A percentile compares a stretch with the other conserved stretches of the same genome.
Evolutionary conservation across 2,329 filamentous ascomycete genomes (phyloP).

Genomic region (Colletotrichum zoysiae): DNA sequence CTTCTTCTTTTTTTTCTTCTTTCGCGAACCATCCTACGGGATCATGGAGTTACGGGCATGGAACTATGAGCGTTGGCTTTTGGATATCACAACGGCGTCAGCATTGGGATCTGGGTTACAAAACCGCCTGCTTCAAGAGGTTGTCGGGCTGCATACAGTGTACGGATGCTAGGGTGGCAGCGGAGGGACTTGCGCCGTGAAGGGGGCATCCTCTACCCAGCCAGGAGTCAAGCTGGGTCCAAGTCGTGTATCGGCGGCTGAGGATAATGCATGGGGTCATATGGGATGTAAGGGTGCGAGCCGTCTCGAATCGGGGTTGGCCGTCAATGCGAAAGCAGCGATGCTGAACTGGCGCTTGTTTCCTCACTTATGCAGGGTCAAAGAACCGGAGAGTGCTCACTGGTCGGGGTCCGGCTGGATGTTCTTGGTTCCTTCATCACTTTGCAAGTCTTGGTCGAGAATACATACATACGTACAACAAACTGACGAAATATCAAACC

Average conservation of each 20-base stretch:
- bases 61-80: constrained; percentile 38
- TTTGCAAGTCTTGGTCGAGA: constrained; percentile 26
- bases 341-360: constrained; percentile 25
- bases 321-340: neutral
- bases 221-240: neutral
- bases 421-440: constrained; percentile 27
- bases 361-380: constrained; percentile 24
- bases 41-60: constrained; percentile 39
- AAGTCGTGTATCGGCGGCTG: neutral
- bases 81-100: constrained; percentile 34
- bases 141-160: constrained; percentile 29
- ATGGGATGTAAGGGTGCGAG: neutral
- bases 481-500: constrained; percentile 14
- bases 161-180: neutral
- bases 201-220: neutral
- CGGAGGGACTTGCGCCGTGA: constrained; percentile 1
- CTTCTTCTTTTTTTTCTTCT: too few species aligned
- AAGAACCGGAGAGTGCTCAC: constrained; percentile 13
- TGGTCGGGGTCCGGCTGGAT: constrained; percentile 3
- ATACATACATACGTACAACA: constrained; percentile 9
- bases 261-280: constrained; percentile 2
- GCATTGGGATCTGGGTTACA: constrained; percentile 33
- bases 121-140: constrained; percentile 27
- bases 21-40: constrained; percentile 30
- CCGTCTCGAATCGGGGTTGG: neutral